A percentile compares a stretch with the other conserved stretches of the same genome.
phyloP scores from a whole-genome alignment of 306 rosid genomes.

The Quercus ilex region DNA sequence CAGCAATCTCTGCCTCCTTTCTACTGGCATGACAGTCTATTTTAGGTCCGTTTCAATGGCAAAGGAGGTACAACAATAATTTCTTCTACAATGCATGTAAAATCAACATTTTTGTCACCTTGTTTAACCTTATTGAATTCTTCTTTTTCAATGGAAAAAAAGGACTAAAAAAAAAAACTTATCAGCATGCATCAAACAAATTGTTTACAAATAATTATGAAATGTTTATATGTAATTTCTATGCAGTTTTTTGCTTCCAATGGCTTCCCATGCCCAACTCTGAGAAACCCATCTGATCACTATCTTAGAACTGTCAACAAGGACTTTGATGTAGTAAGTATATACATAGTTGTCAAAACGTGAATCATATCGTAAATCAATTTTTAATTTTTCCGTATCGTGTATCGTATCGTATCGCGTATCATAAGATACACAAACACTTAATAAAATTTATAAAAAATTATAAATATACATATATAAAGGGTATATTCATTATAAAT shows the following conservation, averaged over 20 bases:
- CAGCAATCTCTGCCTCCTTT: constrained; percentile 42
- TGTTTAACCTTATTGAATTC: too few species aligned
- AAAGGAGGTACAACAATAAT: constrained; percentile 15
- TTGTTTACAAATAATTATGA: neutral
- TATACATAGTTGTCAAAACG: too few species aligned
- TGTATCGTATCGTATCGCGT: too few species aligned
- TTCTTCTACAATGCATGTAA: neutral
- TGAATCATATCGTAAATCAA: too few species aligned
- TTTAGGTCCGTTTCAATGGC: constrained; percentile 33
- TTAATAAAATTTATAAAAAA: too few species aligned
- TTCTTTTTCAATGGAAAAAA: too few species aligned
- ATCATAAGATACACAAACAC: too few species aligned
- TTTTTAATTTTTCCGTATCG: too few species aligned
- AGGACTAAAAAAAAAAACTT: neutral
- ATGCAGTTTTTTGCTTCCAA: constrained; percentile 60
- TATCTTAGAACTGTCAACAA: constrained; percentile 65
- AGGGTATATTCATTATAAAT: too few species aligned
- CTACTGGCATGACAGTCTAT: constrained; percentile 33
- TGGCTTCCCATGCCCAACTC: constrained; percentile 66
- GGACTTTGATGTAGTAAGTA: constrained; percentile 70
- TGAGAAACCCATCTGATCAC: constrained; percentile 72
- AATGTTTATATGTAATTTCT: neutral
- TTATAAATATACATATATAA: too few species aligned
- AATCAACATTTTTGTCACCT: neutral
- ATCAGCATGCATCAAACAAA: neutral